Base-by-base conservation (phyloP, 805 yeast species). In the Cyberlindnera bimundalis region DNA sequence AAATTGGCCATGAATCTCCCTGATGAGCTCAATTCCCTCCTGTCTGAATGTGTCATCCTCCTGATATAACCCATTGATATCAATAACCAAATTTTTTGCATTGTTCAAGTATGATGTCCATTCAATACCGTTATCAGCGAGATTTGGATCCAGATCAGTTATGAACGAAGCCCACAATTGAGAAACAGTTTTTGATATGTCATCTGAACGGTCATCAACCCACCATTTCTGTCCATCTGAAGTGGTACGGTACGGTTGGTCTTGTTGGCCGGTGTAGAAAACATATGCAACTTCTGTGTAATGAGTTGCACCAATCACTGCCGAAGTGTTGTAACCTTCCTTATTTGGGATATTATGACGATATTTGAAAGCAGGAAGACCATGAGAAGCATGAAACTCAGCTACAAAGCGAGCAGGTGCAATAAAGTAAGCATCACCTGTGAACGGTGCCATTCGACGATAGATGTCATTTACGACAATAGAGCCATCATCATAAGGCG, bases 371-470 rank as follows among this genome's bases (percentile, higher is more conserved):
- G 15, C 35, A 4, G 48, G 43, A 2, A 40, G 36, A 8, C 28
- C 35, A 9, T 28, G 32, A 2, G 28, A 29, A 15, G 43, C 28
- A 14, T 31, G 21, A 27, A 37, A 29, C 31, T 42, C 35, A 10
- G 48, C 17, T 5, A 31, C 29, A 14, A 32, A 45, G 18, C 51
- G 43, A 3, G 52, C 46, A 14, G 47, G 41, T 6, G 30, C 53
- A 29, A 39, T 35, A 33, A 43, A 50, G 28, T 29, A 39, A 3
- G 40, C 20, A 29, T 50, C 52, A 17, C 50, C 46, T 9, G 19
- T 24, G 13, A 43, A 15, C 2, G 46, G 38, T 10, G 43, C 35
- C 17, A 37, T 13, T 3, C 37, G 37, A 15, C 37, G 37, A 16
- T 19, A 34, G 8, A 34, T 33, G 15, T 33, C 26, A 29, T 24